Conservation (phyloP, 2,329 filamentous ascomycete genomes). For the Talaromyces sp. region DNA sequence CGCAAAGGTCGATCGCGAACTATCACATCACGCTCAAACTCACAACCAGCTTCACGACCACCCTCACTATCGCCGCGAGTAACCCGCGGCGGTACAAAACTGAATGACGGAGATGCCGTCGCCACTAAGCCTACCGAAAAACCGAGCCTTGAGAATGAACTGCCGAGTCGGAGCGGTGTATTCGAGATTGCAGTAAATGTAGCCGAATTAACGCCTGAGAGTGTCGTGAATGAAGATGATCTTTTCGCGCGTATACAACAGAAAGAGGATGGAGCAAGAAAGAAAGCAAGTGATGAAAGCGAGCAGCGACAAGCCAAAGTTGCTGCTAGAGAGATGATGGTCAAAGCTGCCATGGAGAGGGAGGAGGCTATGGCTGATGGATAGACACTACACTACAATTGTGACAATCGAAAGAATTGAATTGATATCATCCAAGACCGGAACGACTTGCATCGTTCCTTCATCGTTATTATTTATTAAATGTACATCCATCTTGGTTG, state of each 20-base stretch:
- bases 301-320: conserved; percentile 32
- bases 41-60: neutral
- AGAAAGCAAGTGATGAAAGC: neutral
- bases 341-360: conserved; percentile 36
- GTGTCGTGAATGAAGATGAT: conserved; percentile 7
- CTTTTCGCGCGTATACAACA: neutral
- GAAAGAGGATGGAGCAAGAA: neutral
- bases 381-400: neutral
- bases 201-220: conserved; percentile 15
- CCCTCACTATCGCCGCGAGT: neutral
- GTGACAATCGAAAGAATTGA: neutral
- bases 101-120: neutral
- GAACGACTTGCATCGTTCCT: conserved; percentile 16
- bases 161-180: neutral
- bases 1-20: conserved; percentile 1
- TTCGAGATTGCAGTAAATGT: conserved; percentile 15
- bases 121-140: neutral
- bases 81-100: neutral
- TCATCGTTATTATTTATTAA: neutral
- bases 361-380: conserved; percentile 38
- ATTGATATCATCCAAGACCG: neutral
- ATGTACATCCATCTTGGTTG: too few relatives aligned
- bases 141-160: neutral
- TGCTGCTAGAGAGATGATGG: conserved; percentile 34
- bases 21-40: neutral